Conservation (phyloP, 768 basidiomycete species). For the Mycena kentingensis region DNA sequence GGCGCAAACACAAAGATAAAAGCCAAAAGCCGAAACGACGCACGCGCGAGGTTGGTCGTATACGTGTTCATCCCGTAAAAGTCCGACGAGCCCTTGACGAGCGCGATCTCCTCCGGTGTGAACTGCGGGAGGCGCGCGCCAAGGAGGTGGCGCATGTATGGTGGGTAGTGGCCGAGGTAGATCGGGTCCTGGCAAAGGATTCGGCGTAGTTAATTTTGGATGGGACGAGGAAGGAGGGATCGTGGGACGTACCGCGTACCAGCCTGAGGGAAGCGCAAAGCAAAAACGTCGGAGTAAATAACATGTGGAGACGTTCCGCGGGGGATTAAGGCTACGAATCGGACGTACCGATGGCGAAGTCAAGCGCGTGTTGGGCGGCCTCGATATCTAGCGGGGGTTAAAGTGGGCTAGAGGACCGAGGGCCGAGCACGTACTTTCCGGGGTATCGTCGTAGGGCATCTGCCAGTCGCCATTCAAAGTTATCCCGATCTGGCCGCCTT, state of each 20-base stretch:
- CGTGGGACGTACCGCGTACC: constrained; percentile 60
- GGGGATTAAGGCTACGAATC: no score
- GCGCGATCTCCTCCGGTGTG: constrained; percentile 53
- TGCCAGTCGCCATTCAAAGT: constrained; percentile 79
- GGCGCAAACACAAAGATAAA: background rate
- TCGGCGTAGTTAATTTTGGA: constrained; percentile 13
- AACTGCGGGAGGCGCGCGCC: constrained; percentile 61
- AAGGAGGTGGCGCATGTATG: constrained; percentile 55
- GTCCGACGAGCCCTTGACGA: constrained; percentile 67
- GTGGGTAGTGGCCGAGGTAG: constrained; percentile 72
- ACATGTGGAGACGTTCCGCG: no score
- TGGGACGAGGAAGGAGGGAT: no score
- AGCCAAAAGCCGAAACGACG: constrained; percentile 22
- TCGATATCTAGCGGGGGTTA: constrained; percentile 50
- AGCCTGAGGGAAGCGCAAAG: constrained; percentile 46
- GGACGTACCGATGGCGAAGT: constrained; percentile 69
- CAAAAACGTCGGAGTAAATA: constrained; percentile 39
- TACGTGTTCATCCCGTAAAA: constrained; percentile 78
- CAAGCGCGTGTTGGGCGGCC: constrained; percentile 72
- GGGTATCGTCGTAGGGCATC: constrained; percentile 69
- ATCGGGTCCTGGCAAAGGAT: constrained; percentile 54
- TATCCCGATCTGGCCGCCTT: constrained; percentile 75
- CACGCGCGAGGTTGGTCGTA: constrained; percentile 64
- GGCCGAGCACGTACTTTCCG: constrained; percentile 54
- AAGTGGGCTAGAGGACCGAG: background rate